Evolutionary conservation across 148 eudicot species (phyloP).

Genomic region (Talinum fruticosum): DNA sequence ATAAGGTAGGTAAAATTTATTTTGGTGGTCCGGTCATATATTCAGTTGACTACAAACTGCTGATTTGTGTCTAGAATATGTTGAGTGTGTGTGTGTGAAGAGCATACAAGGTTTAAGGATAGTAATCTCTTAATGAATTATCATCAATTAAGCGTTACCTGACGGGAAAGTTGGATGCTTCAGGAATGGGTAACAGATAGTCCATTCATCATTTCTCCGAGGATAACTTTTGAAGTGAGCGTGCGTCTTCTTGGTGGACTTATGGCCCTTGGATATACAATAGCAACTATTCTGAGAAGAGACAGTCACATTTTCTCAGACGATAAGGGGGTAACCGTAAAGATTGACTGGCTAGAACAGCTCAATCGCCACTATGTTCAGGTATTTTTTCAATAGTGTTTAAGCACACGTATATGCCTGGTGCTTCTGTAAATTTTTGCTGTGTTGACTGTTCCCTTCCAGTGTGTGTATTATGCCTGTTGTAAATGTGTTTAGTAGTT

Average conservation of each 20-base stretch:
- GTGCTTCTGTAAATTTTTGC: background rate
- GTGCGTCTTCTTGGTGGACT: conserved; percentile 97
- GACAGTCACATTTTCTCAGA: conserved; percentile 76
- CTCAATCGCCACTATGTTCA: conserved; percentile 79
- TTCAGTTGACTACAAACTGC: too few species aligned
- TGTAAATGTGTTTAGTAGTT: background rate
- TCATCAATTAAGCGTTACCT: conserved; percentile 14
- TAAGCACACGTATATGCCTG: background rate
- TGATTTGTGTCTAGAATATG: too few species aligned
- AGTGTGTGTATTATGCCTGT: background rate
- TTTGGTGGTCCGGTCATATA: too few species aligned
- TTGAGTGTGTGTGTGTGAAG: too few species aligned
- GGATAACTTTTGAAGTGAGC: conserved; percentile 98
- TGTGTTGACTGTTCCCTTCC: background rate
- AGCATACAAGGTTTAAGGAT: background rate
- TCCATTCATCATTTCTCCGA: conserved; percentile 95
- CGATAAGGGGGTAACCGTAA: conserved; percentile 66
- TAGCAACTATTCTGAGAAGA: conserved; percentile 88
- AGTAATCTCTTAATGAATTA: background rate
- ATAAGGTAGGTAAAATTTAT: too few species aligned
- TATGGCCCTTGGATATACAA: conserved; percentile 98
- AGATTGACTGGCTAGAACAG: conserved; percentile 91
- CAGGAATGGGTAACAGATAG: conserved; percentile 96
- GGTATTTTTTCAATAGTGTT: conserved; percentile 37
- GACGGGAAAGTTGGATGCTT: conserved; percentile 17